Percentiles rank a stretch among this genome's conserved stretches.
Evolutionary conservation across 1,284 basidiomycete species (phyloP).

Genomic region (Schizophyllum amplum): DNA sequence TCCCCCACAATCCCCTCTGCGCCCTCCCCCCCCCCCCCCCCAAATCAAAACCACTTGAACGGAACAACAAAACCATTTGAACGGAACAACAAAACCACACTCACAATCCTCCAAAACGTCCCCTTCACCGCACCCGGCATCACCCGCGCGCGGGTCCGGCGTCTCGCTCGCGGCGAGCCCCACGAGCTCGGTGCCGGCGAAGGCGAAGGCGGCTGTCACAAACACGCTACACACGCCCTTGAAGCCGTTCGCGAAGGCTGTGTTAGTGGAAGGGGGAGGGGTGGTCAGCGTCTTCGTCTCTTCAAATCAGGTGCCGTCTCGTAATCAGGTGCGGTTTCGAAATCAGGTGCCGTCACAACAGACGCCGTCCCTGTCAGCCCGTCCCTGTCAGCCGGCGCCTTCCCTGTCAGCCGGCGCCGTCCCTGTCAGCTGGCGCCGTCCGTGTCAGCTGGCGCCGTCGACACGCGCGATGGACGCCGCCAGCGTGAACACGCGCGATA

Average conservation of each 20-base stretch:
- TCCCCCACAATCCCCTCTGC: neutral
- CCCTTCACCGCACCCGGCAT: slow-evolving; percentile 47
- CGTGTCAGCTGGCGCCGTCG: no score
- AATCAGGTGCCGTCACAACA: no score
- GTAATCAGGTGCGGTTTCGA: no score
- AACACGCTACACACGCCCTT: slow-evolving; percentile 37
- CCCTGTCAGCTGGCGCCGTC: no score
- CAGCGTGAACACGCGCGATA: no score
- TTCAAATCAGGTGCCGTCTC: no score
- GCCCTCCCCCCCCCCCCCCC: neutral
- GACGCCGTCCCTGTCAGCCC: no score
- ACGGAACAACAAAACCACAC: slow-evolving; percentile 13
- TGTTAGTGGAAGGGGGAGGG: no score
- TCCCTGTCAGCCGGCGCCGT: no score
- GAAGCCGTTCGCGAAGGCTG: slow-evolving; percentile 41
- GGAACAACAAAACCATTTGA: no score
- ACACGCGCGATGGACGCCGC: no score
- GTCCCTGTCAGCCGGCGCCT: no score
- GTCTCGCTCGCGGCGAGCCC: slow-evolving; percentile 56
- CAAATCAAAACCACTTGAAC: slow-evolving; percentile 1
- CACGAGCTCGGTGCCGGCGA: slow-evolving; percentile 63
- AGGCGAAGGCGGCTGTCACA: slow-evolving; percentile 49
- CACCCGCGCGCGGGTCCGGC: slow-evolving; percentile 47
- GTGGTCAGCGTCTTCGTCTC: neutral
- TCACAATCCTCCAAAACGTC: slow-evolving; percentile 38